Evolutionary conservation across 2,329 filamentous ascomycete species (phyloP).

Genomic region (Lojkania enalia): DNA sequence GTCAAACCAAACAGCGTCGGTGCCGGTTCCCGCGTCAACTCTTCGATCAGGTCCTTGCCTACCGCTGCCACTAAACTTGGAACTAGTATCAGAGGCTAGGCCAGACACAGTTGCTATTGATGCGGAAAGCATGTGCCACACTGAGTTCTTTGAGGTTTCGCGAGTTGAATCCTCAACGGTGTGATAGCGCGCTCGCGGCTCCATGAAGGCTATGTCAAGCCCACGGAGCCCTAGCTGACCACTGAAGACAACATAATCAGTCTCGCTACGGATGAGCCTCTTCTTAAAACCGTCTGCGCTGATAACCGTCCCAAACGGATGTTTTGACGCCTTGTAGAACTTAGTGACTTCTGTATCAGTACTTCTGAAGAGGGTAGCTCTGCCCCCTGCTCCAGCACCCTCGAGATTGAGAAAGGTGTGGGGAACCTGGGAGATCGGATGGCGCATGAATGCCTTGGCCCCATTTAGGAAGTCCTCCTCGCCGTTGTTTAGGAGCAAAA

Average conservation of each 20-base stretch:
- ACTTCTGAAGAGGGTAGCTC: constrained; percentile 83
- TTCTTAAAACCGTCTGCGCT: constrained; percentile 81
- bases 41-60: constrained; percentile 61
- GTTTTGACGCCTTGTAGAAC: constrained; percentile 69
- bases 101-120: constrained; percentile 73
- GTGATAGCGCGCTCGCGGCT: constrained; percentile 84
- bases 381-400: constrained; percentile 87
- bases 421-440: constrained; percentile 76
- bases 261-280: constrained; percentile 79
- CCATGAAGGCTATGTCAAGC: constrained; percentile 89
- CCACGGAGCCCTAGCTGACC: constrained; percentile 79
- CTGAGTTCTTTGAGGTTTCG: constrained; percentile 69
- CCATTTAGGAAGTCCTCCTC: constrained; percentile 94
- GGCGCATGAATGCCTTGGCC: constrained; percentile 80
- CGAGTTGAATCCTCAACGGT: constrained; percentile 84
- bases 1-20: constrained; percentile 88
- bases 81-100: constrained; percentile 69
- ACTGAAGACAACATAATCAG: constrained; percentile 85
- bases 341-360: constrained; percentile 85
- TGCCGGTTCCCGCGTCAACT: constrained; percentile 67
- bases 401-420: constrained; percentile 94
- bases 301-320: constrained; percentile 84
- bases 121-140: constrained; percentile 96
- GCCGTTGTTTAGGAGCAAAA: constrained; percentile 89
- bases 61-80: constrained; percentile 67